phyloP scores from a whole-genome alignment of 129 eudicot genomes.

The Arctium lappa region DNA sequence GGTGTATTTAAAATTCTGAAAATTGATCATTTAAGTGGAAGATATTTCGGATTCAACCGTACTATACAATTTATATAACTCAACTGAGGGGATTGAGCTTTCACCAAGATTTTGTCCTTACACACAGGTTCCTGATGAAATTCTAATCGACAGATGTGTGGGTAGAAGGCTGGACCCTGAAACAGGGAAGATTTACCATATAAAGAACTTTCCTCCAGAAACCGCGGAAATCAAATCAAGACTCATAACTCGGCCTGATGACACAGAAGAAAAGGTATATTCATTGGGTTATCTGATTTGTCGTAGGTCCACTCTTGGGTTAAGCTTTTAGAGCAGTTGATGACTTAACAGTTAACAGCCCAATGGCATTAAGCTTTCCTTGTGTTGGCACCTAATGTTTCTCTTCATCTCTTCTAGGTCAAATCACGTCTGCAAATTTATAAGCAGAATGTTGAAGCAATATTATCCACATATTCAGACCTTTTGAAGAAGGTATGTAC shows the following conservation, averaged over 20 bases:
- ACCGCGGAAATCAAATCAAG: slow-evolving; percentile 75
- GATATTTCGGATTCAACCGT: not conserved
- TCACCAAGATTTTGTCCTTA: slow-evolving; percentile 22
- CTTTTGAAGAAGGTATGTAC: slow-evolving; percentile 60
- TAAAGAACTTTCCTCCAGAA: slow-evolving; percentile 76
- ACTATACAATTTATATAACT: not conserved
- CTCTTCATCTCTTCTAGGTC: slow-evolving; percentile 47
- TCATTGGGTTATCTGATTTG: slow-evolving; percentile 2
- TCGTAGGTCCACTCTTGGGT: too few species aligned
- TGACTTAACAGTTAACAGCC: not conserved
- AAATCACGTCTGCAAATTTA: slow-evolving; percentile 84
- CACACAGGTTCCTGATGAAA: slow-evolving; percentile 91
- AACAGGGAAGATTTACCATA: slow-evolving; percentile 91
- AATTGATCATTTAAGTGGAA: not conserved
- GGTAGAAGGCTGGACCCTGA: slow-evolving; percentile 97
- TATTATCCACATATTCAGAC: slow-evolving; percentile 51
- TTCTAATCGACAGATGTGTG: slow-evolving; percentile 91
- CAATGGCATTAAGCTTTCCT: not conserved
- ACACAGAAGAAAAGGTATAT: slow-evolving; percentile 87
- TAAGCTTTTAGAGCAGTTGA: not conserved
- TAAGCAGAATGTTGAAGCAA: slow-evolving; percentile 79
- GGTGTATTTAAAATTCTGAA: not conserved
- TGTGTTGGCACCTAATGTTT: slow-evolving; percentile 5
- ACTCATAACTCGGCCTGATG: slow-evolving; percentile 91
- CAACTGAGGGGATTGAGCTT: slow-evolving; percentile 4